Base-by-base conservation (phyloP, 1,139 yeast genomes). In the Debaryomyces nepalensis region DNA sequence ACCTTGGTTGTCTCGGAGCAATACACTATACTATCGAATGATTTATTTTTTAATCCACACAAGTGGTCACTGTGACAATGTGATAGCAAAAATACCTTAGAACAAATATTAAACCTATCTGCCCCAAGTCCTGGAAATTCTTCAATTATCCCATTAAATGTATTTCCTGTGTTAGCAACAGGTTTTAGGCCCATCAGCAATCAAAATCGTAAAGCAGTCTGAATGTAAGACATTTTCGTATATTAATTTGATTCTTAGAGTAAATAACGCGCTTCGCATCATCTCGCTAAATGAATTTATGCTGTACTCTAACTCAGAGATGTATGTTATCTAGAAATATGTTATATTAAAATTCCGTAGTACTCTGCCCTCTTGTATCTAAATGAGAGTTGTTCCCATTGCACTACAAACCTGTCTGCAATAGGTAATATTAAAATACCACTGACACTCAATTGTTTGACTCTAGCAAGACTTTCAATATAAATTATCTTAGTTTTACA, bases 381-480 rank as follows among this genome's bases (percentile, higher is more conserved):
- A 19, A 57, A 52, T 14, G 75, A 73, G 41, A 93, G 68, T 33
- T 73, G 72, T n/a, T 80, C 81, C 99, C 99, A 93, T 59, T 93
- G 99, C 5, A 93, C 98, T 1, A 93, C 58, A 47, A 93, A 85
- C 21, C 93, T 68, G 56, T 90, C 87, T 2, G 84, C 70, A 2
- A 91, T 68, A 3, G 90, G 90, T 42, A 85, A 67, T 7, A 90
- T 61, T 21, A 91, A 63, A 39, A 66, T 61, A 0, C 98, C 99
- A 18, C 93, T 82, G 26, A 90, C 65, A 58, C 97, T 90, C 44
- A 93, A 72, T 11, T 70, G 68, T 41, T 74, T 71, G 3, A 91
- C 97, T 37, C 99, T 70, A 0, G 99, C 99, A 39, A 93, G 71
- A 37, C 96, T 86, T 63, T 93, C 99, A 19, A 93, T 70, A 56